These are phyloP conservation scores for Ogataea sp. DNA, from an alignment of 805 yeast genomes.

Conservation along the genomic window DNA sequence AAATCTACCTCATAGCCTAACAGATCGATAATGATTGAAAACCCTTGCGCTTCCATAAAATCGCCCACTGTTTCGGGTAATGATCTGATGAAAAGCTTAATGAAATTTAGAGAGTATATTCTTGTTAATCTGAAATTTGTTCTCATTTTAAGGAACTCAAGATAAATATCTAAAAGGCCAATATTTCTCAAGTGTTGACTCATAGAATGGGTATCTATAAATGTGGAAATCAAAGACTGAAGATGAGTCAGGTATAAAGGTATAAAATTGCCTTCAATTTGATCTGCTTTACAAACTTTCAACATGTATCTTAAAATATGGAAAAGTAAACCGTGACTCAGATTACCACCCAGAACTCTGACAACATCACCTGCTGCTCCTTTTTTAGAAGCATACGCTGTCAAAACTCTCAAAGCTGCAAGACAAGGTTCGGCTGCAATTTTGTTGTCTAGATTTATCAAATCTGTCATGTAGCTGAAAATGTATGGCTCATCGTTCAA, in stretches of 20 bases:
- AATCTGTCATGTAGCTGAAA: conserved; percentile 59
- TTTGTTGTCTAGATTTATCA: conserved; percentile 57
- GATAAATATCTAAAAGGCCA: conserved; percentile 60
- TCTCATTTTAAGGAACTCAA: conserved; percentile 49
- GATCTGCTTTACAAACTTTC: conserved; percentile 31
- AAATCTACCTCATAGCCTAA: conserved; percentile 57
- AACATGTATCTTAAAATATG: conserved; percentile 62
- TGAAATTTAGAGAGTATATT: conserved; percentile 55
- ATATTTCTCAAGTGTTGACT: conserved; percentile 59
- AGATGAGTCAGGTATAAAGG: conserved; percentile 28
- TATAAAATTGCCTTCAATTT: conserved; percentile 18
- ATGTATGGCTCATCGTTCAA: conserved; percentile 69
- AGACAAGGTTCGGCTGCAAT: conserved; percentile 47
- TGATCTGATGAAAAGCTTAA: conserved; percentile 36
- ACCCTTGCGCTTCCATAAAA: conserved; percentile 63
- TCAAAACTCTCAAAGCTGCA: conserved; percentile 59
- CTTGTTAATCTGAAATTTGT: conserved; percentile 47
- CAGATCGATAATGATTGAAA: conserved; percentile 48
- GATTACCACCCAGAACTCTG: conserved; percentile 75
- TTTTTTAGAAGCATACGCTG: conserved; percentile 57
- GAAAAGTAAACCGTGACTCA: conserved; percentile 75
- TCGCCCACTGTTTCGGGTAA: conserved; percentile 47
- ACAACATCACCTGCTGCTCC: conserved; percentile 72
- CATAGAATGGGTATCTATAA: conserved; percentile 49
- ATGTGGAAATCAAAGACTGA: conserved; percentile 54